Evolutionary conservation across 2,329 filamentous ascomycete species (phyloP), one percentile per base, ranked within the genome.

Genomic region (Huntiella bhutanensis): DNA sequence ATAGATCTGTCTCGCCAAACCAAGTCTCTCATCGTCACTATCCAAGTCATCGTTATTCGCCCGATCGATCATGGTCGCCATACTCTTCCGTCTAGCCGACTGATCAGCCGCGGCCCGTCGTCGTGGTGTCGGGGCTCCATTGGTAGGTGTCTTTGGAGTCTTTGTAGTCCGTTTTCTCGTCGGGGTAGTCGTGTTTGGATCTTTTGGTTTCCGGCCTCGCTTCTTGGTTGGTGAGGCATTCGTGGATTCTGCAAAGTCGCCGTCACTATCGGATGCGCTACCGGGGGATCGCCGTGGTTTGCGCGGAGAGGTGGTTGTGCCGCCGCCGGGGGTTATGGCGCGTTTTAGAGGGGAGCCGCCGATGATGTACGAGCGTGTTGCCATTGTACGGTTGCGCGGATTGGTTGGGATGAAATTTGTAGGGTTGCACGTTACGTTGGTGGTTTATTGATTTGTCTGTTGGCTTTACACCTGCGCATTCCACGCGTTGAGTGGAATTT

Each of bases 31-130:
- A 41, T 82, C 82, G 22, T 85, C 80, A 41, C 86, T 80, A 55
- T 75, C 80, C 19, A 70, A 68, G 6, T 67, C 71, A 13, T 72
- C 76, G 15, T 71, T 69, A 8, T 81, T 67, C 5, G 77, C 76
- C 38, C 77, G 77, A 56, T 87, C 77, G 34, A 92, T 78, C 44
- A 95, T 64, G 3, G 76, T 74, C 44, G 77, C 71, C 16, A 81
- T 82, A 58, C 83, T 93, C 67, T 94, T 95, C 56, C 78, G 78
- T 55, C 82, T 76, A 2, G 87, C 88, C 4, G 87, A 95, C 42
- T 82, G 77, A 61, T 95, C 85, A 15, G 81, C 81, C 52, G 83
- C 81, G 51, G 71, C 74, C 37, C 71, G 68, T 53, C 76, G 71
- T 34, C 73, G 72, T 0, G 82, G 80, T 1, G 80, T 84, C 33